Evolutionary conservation across 371 early-diverging fungal genomes (phyloP).

Genomic region (Phascolomyces articulosus): DNA sequence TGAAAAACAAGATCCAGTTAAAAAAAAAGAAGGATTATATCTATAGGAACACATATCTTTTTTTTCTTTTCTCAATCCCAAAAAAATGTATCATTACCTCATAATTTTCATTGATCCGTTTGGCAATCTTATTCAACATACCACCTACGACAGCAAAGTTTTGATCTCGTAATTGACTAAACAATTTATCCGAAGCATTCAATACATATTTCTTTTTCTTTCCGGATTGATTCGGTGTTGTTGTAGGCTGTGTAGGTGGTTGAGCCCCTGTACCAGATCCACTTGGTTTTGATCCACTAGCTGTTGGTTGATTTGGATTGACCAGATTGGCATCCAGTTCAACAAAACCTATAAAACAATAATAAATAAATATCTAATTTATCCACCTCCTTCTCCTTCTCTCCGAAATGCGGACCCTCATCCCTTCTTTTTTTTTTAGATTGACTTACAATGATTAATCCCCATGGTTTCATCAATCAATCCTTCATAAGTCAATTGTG

Average conservation of each 20-base stretch:
- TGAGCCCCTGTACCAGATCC: slow-evolving; percentile 15
- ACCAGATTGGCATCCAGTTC: slow-evolving; percentile 59
- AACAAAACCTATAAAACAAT: slow-evolving; percentile 50
- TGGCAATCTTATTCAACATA: slow-evolving; percentile 81
- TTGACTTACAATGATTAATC: slow-evolving; percentile 61
- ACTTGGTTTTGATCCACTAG: slow-evolving; percentile 18
- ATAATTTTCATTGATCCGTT: slow-evolving; percentile 82
- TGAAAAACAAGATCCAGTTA: no score
- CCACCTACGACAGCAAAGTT: slow-evolving; percentile 90
- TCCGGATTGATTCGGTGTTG: slow-evolving; percentile 23
- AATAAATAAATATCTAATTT: no score
- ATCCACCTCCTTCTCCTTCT: no score
- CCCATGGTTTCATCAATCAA: slow-evolving; percentile 84
- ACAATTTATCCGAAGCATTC: slow-evolving; percentile 80
- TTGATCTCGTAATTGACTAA: slow-evolving; percentile 80
- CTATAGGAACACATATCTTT: no score
- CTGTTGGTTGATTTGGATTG: slow-evolving; percentile 36
- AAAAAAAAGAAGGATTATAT: background rate
- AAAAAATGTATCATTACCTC: no score
- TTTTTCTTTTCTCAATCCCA: no score
- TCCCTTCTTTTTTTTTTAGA: no score
- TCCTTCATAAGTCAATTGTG: slow-evolving; percentile 94
- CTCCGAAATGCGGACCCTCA: no score
- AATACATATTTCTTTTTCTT: slow-evolving; percentile 82
- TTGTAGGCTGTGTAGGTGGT: slow-evolving; percentile 1